Conservation (phyloP, 306 rosid genomes). For the Fagus crenata region DNA sequence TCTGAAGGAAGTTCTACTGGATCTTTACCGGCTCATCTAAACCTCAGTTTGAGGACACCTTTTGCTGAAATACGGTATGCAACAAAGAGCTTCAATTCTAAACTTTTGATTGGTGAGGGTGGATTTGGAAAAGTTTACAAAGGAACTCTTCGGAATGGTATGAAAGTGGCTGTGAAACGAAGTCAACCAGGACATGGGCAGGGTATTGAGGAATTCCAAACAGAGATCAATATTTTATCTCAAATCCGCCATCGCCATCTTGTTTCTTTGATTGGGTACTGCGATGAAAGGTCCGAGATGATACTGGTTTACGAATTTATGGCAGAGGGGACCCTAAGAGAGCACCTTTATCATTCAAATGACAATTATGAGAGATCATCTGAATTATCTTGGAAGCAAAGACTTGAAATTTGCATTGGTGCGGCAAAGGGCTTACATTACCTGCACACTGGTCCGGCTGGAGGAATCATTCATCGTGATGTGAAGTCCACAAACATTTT, state of each 20-base stretch:
- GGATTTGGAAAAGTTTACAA: constrained; percentile 30
- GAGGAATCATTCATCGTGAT: constrained; percentile 19
- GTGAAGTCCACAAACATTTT: constrained; percentile 29
- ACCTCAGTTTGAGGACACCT: neutral
- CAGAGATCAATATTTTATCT: constrained; percentile 9
- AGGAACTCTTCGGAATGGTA: neutral
- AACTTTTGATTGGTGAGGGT: constrained; percentile 17
- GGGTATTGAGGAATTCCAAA: constrained; percentile 19
- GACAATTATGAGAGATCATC: neutral
- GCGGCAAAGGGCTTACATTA: constrained; percentile 16
- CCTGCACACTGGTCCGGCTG: constrained; percentile 6
- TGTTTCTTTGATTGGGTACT: constrained; percentile 12
- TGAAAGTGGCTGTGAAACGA: constrained; percentile 23
- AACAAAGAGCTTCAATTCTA: constrained; percentile 11
- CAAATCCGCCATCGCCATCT: constrained; percentile 12
- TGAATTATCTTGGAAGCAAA: constrained; percentile 21
- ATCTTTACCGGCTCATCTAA: constrained; percentile 6
- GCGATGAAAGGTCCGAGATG: constrained; percentile 14
- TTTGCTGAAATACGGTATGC: neutral
- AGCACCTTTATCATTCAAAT: constrained; percentile 1
- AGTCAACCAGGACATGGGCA: constrained; percentile 18
- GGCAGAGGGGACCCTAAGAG: constrained; percentile 21
- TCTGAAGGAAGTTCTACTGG: neutral
- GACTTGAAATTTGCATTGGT: constrained; percentile 25
- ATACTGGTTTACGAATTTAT: constrained; percentile 31